Base-by-base conservation (phyloP, 140 eudicot species). In the Senecio squalidus region DNA sequence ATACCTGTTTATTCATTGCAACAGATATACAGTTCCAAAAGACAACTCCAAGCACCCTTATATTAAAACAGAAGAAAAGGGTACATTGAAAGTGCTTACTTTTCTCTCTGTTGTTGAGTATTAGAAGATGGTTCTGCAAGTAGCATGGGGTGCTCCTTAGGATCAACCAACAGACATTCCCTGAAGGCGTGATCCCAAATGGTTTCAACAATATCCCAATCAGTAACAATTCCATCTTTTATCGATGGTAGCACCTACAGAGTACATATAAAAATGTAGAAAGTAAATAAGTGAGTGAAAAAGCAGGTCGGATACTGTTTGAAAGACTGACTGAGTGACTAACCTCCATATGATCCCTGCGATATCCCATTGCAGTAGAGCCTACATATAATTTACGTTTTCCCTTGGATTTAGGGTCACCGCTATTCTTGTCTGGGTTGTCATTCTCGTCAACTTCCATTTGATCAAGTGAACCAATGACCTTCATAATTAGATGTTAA, bases 271-370 rank as follows among this genome's bases (percentile, higher is more conserved):
- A n/a, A n/a, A n/a, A n/a, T n/a, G n/a, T n/a, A n/a, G n/a, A n/a
- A n/a, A n/a, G n/a, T n/a, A n/a, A n/a, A 49, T 38, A 53, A 9
- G 38, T 23, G 9, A 43, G 27, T 31, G 30, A 24, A 10, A 15
- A n/a, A n/a, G n/a, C 1, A 51, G 15, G 27, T 47, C 3, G 11
- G 6, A 25, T 2, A 52, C 3, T 24, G 50, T 64, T 23, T 9
- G 36, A n/a, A 25, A 23, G 44, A 22, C 14, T 49, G 62, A 43
- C 55, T 20, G 44, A 64, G 44, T 36, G 17, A 59, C 75, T 61
- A n/a, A 88, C 99, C 95, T 92, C 96, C 96, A 88, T 92, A 78
- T 92, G 81, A 80, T 92, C 96, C 58, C 96, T 85, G 16, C 99
- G 90, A 49, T 48, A 92, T 45, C 96, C 96, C 81, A 92, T 53